These are phyloP conservation scores for Dacryopinax spathularia DNA, from an alignment of 768 basidiomycete species.

Conservation along the genomic window DNA sequence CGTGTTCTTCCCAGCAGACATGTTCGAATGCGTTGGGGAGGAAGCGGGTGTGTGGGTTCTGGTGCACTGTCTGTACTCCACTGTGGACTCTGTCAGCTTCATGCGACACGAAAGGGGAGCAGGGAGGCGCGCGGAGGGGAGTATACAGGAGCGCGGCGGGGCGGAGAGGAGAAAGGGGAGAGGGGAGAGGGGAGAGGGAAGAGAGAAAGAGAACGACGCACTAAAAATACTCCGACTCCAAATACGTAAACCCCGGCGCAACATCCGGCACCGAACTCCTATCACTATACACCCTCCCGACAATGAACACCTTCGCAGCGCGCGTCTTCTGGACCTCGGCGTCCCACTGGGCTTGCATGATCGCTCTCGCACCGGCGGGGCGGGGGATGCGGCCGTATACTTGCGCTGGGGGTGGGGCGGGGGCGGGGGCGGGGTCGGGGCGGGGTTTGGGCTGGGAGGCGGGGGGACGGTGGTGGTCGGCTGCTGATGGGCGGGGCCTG, in stretches of 20 bases:
- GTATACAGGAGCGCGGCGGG: no score
- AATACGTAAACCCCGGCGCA: neutral
- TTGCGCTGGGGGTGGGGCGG: no score
- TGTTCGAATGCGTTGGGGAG: neutral
- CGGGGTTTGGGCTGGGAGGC: neutral
- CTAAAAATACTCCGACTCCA: neutral
- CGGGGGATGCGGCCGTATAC: neutral
- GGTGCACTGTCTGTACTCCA: neutral
- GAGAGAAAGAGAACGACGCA: neutral
- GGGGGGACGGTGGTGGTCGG: neutral
- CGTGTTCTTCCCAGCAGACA: neutral
- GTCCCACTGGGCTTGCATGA: neutral
- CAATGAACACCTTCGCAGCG: neutral
- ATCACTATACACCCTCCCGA: neutral
- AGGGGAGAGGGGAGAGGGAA: no score
- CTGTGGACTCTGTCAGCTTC: neutral
- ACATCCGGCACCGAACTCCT: neutral
- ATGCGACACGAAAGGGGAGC: no score
- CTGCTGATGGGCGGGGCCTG: neutral
- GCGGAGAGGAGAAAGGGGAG: no score
- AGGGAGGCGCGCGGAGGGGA: no score
- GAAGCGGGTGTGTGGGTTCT: neutral
- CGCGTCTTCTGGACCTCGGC: neutral
- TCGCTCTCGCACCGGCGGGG: neutral
- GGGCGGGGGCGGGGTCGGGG: neutral